Conservation (phyloP, 2,329 filamentous ascomycete species). For the Aspergillus aculeatus region DNA sequence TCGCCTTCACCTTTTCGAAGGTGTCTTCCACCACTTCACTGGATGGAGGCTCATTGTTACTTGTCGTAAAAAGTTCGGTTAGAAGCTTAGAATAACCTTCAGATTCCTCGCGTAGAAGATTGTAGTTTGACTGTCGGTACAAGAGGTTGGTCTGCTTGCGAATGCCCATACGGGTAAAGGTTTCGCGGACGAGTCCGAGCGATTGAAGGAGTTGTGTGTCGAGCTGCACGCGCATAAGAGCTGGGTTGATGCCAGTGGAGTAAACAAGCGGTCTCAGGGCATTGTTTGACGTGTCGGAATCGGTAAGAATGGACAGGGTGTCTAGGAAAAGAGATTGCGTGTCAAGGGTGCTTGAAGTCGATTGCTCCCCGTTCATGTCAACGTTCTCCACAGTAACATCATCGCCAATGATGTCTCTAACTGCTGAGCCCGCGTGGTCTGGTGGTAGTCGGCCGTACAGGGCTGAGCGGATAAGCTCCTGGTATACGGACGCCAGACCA, state of each 20-base stretch:
- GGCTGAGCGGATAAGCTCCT: slow-evolving; percentile 78
- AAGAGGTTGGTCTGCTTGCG: slow-evolving; percentile 89
- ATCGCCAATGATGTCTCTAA: slow-evolving; percentile 71
- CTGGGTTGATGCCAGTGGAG: slow-evolving; percentile 68
- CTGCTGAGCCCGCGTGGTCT: slow-evolving; percentile 66
- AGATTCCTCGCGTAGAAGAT: slow-evolving; percentile 88
- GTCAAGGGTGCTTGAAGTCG: slow-evolving; percentile 51
- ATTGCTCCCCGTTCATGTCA: slow-evolving; percentile 47
- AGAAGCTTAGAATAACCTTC: slow-evolving; percentile 96
- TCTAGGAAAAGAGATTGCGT: slow-evolving; percentile 75
- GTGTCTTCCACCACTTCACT: slow-evolving; percentile 77
- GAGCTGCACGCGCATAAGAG: slow-evolving; percentile 76
- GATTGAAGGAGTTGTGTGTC: slow-evolving; percentile 73
- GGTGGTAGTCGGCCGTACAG: slow-evolving; percentile 68
- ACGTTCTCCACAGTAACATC: slow-evolving; percentile 51
- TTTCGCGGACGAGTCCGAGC: slow-evolving; percentile 78
- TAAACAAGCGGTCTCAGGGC: slow-evolving; percentile 67
- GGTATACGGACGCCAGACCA: slow-evolving; percentile 70
- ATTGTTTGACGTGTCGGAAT: slow-evolving; percentile 62
- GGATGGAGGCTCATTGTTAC: slow-evolving; percentile 69
- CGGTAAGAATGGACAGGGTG: slow-evolving; percentile 74
- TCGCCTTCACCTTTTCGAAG: slow-evolving; percentile 86
- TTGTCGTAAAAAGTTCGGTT: slow-evolving; percentile 91
- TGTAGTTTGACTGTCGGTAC: slow-evolving; percentile 96
- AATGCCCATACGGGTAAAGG: slow-evolving; percentile 78